Evolutionary conservation across 148 eudicot species (phyloP), one percentile per base, ranked within the genome.

Genomic region (Persicaria tinctoria): DNA sequence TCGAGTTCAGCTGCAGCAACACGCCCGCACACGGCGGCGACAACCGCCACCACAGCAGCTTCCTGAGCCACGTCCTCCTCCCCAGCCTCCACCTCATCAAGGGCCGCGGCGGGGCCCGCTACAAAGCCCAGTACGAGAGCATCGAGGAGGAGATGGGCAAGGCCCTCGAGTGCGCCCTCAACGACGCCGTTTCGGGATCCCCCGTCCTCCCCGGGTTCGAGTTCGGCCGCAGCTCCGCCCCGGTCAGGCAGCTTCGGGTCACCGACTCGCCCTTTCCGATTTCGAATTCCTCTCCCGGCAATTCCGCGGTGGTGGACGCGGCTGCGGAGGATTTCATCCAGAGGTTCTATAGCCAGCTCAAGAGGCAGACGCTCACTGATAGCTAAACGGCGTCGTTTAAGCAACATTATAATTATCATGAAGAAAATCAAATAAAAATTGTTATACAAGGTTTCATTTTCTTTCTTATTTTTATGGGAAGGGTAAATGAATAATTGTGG

Each of bases 1-100:
- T 66, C 8, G 70, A 71, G 17, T 71, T 71, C 27, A 71, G 74
- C 8, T 71, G 74, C 23, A 71, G 74, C 55, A 50, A 48, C 74
- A 71, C 74, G 1, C 74, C 74, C 4, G 74, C 74, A 7, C 74
- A 70, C 38, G 27, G 46, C 38, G 1, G 17, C 53, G 1, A 8
- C n/a, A 41, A 12, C 41, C 18, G 11, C 73, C 27, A 46, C 32
- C 6, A 9, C 38, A 71, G 9, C 54, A 46, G 47, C 55, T 32
- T 46, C 55, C 55, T 71, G 13, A 71, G 51, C 74, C 74, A 71
- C 74, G 54, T 46, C 55, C 18, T 46, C 55, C 20, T 71, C 74
- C 74, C 74, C 0, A 27, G 54, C 41, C 74, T 71, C 74, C 54
- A 48, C 74, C 54, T 47, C 74, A 49, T 50, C 54, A 45, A 13